Conservation (phyloP, 768 basidiomycete species). For the Psilocybe cubensis region DNA sequence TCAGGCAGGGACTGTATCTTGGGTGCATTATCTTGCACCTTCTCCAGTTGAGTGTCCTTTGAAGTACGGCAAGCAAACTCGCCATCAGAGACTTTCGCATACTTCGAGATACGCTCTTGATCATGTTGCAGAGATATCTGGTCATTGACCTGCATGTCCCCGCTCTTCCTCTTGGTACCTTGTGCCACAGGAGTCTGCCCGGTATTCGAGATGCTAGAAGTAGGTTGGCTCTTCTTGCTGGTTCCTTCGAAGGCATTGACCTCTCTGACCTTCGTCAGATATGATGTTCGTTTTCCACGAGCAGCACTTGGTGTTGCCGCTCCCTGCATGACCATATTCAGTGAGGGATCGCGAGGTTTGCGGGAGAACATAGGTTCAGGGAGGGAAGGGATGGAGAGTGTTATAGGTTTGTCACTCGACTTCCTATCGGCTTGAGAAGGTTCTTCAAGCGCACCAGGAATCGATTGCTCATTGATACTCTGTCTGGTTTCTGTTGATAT, state of each 20-base stretch:
- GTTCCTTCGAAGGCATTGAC: conserved; percentile 69
- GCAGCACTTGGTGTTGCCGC: conserved; percentile 44
- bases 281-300: conserved; percentile 74
- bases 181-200: conserved; percentile 18
- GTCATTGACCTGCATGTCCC: conserved; percentile 38
- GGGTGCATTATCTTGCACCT: conserved; percentile 13
- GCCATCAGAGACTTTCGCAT: conserved; percentile 45
- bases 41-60: conserved; percentile 36
- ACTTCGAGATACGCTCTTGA: conserved; percentile 51
- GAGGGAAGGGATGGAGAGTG: conserved; percentile 59
- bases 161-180: conserved; percentile 69
- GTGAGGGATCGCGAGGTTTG: conserved; percentile 56
- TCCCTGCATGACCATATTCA: conserved; percentile 31
- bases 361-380: conserved; percentile 71
- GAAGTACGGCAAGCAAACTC: conserved; percentile 34
- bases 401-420: conserved; percentile 38
- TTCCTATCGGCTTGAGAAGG: conserved; percentile 18
- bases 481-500: background rate
- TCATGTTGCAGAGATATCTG: conserved; percentile 28
- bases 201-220: conserved; percentile 8
- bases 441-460: conserved; percentile 13
- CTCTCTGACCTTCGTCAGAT: conserved; percentile 79
- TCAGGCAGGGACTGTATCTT: background rate
- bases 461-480: conserved; percentile 8
- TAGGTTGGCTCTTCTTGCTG: conserved; percentile 34